These are phyloP conservation scores for Diddensiella santjacobensis DNA, from an alignment of 805 yeast species.

Conservation along the genomic window DNA sequence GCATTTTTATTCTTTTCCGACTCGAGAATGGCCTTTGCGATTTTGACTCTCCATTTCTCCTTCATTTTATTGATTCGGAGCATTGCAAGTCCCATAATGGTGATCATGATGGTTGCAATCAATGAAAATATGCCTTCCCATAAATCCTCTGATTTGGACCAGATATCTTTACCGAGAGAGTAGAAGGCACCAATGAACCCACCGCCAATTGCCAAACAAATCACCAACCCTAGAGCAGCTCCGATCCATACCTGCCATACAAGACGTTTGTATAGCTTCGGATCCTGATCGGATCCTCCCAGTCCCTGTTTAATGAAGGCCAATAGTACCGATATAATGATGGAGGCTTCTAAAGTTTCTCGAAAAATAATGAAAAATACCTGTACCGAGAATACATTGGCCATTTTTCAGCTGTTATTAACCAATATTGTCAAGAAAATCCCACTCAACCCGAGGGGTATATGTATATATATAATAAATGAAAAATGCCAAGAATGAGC, in stretches of 20 bases:
- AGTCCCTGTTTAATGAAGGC: conserved; percentile 90
- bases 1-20: conserved; percentile 36
- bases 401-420: conserved; percentile 12
- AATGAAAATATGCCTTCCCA: conserved; percentile 97
- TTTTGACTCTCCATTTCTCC: conserved; percentile 93
- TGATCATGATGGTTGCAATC: conserved; percentile 83
- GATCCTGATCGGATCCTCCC: conserved; percentile 42
- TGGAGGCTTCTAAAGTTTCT: conserved; percentile 89
- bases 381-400: conserved; percentile 53
- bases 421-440: too few relatives aligned
- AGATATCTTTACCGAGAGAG: conserved; percentile 72
- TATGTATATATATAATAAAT: too few relatives aligned
- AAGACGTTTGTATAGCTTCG: conserved; percentile 53
- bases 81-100: conserved; percentile 96
- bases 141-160: conserved; percentile 82
- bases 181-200: conserved; percentile 95
- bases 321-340: conserved; percentile 83
- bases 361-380: conserved; percentile 89
- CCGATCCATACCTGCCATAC: conserved; percentile 88
- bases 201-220: conserved; percentile 83
- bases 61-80: conserved; percentile 93
- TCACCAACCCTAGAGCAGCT: conserved; percentile 61
- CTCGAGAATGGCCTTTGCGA: conserved; percentile 76
- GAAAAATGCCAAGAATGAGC: too few relatives aligned
- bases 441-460: too few relatives aligned